These are phyloP conservation scores for Trametes gibbosa DNA, from an alignment of 768 basidiomycete genomes.

Conservation along the genomic window DNA sequence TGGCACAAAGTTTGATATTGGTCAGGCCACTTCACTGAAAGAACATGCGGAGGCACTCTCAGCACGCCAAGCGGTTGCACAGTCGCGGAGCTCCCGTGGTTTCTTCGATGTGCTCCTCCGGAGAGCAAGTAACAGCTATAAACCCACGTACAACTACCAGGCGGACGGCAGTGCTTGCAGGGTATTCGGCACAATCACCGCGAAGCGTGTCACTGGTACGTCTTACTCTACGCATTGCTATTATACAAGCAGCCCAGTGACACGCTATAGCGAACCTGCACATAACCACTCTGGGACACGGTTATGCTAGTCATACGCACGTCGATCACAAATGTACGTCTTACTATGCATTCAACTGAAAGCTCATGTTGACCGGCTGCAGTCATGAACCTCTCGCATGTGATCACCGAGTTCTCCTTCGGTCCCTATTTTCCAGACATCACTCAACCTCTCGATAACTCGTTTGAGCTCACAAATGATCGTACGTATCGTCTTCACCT, in stretches of 20 bases:
- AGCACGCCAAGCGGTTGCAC: slow-evolving; percentile 63
- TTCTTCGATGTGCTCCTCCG: slow-evolving; percentile 60
- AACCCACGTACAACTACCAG: slow-evolving; percentile 71
- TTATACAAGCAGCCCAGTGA: neutral
- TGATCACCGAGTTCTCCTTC: slow-evolving; percentile 96
- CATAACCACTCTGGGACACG: slow-evolving; percentile 92
- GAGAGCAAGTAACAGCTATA: slow-evolving; percentile 45
- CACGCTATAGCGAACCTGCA: slow-evolving; percentile 73
- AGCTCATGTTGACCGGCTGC: neutral
- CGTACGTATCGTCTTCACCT: slow-evolving; percentile 43
- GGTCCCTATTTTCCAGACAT: slow-evolving; percentile 96
- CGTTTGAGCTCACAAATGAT: slow-evolving; percentile 69
- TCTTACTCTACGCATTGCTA: neutral
- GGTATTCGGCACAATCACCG: slow-evolving; percentile 75
- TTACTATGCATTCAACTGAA: neutral
- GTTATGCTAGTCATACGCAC: slow-evolving; percentile 84
- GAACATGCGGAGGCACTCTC: slow-evolving; percentile 67
- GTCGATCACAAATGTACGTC: slow-evolving; percentile 83
- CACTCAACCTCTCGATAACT: slow-evolving; percentile 89
- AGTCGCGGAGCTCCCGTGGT: slow-evolving; percentile 74
- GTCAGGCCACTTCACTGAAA: slow-evolving; percentile 75
- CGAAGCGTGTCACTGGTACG: slow-evolving; percentile 88
- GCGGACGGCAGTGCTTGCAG: slow-evolving; percentile 77
- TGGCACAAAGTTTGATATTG: slow-evolving; percentile 78
- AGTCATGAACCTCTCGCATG: slow-evolving; percentile 97